Evolutionary conservation across 768 basidiomycete genomes (phyloP), one percentile per base, ranked within the genome.

Genomic region (Amanita brunnescens): DNA sequence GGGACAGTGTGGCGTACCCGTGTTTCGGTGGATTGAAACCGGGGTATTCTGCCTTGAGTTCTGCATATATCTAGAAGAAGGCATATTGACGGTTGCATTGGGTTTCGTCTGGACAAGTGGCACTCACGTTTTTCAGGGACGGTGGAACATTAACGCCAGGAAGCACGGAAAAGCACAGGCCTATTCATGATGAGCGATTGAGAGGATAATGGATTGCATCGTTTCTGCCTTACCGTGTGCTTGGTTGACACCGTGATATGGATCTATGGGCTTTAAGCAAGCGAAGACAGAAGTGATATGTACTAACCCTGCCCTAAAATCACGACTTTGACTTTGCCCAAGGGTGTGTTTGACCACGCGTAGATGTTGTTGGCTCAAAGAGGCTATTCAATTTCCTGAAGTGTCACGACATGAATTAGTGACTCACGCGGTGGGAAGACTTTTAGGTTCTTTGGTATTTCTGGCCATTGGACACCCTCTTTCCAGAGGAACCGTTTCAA

Each of bases 81-180:
- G 34, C 21, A n/a, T 20, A n/a, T n/a, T n/a, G n/a, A n/a, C n/a
- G n/a, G 45, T 41, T 39, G n/a, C 18, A 29, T 12, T 30, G 29
- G 26, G 49, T 33, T 32, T 4, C 12, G n/a, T 10, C 16, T 9
- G 14, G 30, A 29, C 20, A 0, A 32, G 14, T 30, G 29, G 34
- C 23, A 57, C 80, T 62, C 59, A 87, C 87, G 69, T 94, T 95
- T 59, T 73, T 76, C 59, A 96, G 69, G 10, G 91, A 94, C 5
- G 91, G 89, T 1, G 93, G 94, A 13, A 83, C 68, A 20, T 70
- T 49, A 21, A 93, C 74, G 10, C 90, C 91, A 32, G 72, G 73
- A 9, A 83, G 84, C n/a, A 97, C 94, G 12, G 91, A 93, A 69
- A 97, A 97, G 69, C 86, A 81, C 47, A 90, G 72, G 53, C 91